Evolutionary conservation across 148 eudicot genomes (phyloP), one percentile per base, ranked within the genome.

Genomic region (Diospyros lotus): DNA sequence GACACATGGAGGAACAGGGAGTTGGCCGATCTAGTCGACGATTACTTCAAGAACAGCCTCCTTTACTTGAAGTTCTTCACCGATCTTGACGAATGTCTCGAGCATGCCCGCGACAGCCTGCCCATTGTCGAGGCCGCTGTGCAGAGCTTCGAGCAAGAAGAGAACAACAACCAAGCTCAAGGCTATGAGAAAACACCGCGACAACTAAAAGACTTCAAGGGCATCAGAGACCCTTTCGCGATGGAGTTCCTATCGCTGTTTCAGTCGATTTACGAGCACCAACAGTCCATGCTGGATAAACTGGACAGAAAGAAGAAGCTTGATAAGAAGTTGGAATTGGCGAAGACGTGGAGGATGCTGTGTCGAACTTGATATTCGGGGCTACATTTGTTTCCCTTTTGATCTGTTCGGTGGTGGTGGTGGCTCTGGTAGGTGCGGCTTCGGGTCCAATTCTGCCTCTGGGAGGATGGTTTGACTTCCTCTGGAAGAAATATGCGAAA

Each of bases 401-500:
- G 60, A 87, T 94, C 41, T 90, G 90, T 76, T 94, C 98, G 2
- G 96, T 92, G 76, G 97, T 94, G 84, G 98, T 91, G 4, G 98
- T 94, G 0, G 97, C 97, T 1, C 46, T 94, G 75, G 89, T 93
- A 3, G 96, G 96, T 13, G 52, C 52, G 8, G 89, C 92, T 2
- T 77, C 96, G 42, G 89, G 90, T 60, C 97, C 97, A 28, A 28
- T 28, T 28, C 28, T 28, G 28, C 28, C 28, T 28, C 28, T 28
- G 28, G 28, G 28, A 28, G 28, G 28, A 28, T 28, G 28, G 28
- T 28, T 28, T 28, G 28, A 0, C 28, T 28, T 28, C 28, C 28
- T 28, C 0, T 89, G 97, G 97, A 86, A 76, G 40, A 90, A 90
- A 77, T 90, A 78, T 56, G 93, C 86, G 76, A 83, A 56, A 9